Percentiles rank a stretch among this genome's conserved stretches.
Conservation (phyloP, 495 filamentous ascomycete genomes). For the Cenococcum geophilum region DNA sequence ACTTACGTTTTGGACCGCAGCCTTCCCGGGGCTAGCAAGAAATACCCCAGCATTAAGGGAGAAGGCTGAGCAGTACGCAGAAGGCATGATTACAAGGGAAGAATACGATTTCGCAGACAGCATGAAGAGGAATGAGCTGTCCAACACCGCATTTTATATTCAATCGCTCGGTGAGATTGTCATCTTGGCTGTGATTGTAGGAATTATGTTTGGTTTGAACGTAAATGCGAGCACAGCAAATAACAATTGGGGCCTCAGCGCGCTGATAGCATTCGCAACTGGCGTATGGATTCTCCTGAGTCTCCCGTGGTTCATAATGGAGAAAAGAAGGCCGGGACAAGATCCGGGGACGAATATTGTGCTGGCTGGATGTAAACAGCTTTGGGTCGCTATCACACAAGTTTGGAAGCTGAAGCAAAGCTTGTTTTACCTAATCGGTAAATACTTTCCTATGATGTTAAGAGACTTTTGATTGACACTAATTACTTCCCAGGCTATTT, state of each 20-base stretch:
- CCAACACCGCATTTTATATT: conserved; percentile 57
- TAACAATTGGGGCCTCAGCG: conserved; percentile 61
- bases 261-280: conserved; percentile 58
- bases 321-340: conserved; percentile 57
- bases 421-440: conserved; percentile 52
- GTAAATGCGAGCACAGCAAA: conserved; percentile 52
- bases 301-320: conserved; percentile 58
- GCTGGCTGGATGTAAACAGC: conserved; percentile 53
- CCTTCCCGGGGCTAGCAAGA: conserved; percentile 56
- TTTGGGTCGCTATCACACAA: conserved; percentile 51
- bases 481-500: conserved; percentile 45
- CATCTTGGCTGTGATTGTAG: conserved; percentile 32
- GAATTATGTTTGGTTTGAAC: conserved; percentile 41
- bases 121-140: conserved; percentile 54
- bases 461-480: too few relatives aligned
- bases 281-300: conserved; percentile 57
- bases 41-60: conserved; percentile 51
- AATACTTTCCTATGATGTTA: too few relatives aligned
- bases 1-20: conserved; percentile 62
- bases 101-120: conserved; percentile 58
- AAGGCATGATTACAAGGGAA: conserved; percentile 49
- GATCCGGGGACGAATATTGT: conserved; percentile 42
- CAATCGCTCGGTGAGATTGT: conserved; percentile 55
- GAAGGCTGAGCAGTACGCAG: conserved; percentile 48
- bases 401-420: conserved; percentile 61